Conservation (phyloP, 257 asterid genomes). For the Cordia subcordata region DNA sequence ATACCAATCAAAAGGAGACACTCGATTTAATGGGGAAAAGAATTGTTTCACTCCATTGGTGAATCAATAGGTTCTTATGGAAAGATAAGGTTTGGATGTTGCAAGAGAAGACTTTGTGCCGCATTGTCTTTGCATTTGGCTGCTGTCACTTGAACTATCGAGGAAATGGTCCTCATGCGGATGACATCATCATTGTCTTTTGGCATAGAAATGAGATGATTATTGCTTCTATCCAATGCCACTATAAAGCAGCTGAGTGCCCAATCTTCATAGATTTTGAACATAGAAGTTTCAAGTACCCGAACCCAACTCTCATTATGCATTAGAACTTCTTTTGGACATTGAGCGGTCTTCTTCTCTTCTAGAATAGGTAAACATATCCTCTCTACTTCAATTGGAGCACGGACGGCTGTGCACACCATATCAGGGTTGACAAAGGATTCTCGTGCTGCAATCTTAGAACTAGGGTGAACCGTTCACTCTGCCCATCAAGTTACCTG, state of each 20-base stretch:
- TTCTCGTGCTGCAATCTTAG: no score
- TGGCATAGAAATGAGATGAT: conserved; percentile 29
- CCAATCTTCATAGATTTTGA: conserved; percentile 55
- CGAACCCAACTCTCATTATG: not conserved
- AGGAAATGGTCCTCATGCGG: conserved; percentile 18
- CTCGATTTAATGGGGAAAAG: not conserved
- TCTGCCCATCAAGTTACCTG: no score
- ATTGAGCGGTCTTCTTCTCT: not conserved
- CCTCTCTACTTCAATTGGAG: no score
- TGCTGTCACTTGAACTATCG: not conserved
- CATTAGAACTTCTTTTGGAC: conserved; percentile 14
- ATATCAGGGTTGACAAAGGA: no score
- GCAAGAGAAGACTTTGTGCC: no score
- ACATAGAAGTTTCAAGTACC: conserved; percentile 20
- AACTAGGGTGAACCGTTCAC: no score
- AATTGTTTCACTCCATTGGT: not conserved
- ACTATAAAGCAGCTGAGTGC: conserved; percentile 67
- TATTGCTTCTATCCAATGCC: conserved; percentile 47
- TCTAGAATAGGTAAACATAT: no score
- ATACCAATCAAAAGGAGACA: not conserved
- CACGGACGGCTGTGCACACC: no score
- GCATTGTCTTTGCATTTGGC: not conserved
- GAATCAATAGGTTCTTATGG: no score
- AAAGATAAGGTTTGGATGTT: no score
- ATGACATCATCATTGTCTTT: conserved; percentile 25